Base-by-base conservation (phyloP, 495 filamentous ascomycete genomes). In the Neurospora discreta region DNA sequence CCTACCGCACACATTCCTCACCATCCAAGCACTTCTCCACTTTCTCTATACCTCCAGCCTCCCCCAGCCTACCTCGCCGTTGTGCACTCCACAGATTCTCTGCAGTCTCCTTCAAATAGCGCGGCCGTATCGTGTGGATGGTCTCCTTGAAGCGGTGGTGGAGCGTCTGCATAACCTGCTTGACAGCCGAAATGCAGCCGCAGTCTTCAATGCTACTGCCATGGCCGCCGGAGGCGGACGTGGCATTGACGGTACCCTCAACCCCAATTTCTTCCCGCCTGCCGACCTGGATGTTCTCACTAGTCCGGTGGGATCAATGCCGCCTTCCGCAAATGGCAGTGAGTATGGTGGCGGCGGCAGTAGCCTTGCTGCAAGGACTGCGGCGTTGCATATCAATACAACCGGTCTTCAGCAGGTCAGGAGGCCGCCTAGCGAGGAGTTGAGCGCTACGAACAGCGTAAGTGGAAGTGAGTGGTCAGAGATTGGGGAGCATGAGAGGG, bases 181-280 rank as follows among this genome's bases (percentile, higher is more conserved):
- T 3, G 96, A 99, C 76, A 93, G 90, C 15, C 87, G 94, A 68
- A 99, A 98, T 77, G 94, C 95, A 0, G 96, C 95, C 0, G 95
- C 96, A 18, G 93, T 98, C 16, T 99, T 98, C 87, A 99, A 99
- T 74, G 95, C 96, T 0, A 94, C 95, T 0, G 95, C 95, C 68
- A 98, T 98, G 95, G 96, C 95, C 3, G 96, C 96, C 9, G 95
- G 96, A 1, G 93, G 95, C 36, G 95, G 96, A 2, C 85, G 92
- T 2, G 91, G 91, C 70, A 91, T 86, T 71, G 84, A 86, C 73
- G 84, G 84, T 26, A 77, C 78, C 18, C 76, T 85, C 23, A 85
- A 85, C 73, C 83, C 83, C 33, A 86, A 86, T 83, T 77, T 82
- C 72, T 84, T 82, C 75, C 79, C 78, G 18, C 58, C 76, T 39